Evolutionary conservation across 2,329 filamentous ascomycete species (phyloP).

Genomic region (Venturia pyrina): DNA sequence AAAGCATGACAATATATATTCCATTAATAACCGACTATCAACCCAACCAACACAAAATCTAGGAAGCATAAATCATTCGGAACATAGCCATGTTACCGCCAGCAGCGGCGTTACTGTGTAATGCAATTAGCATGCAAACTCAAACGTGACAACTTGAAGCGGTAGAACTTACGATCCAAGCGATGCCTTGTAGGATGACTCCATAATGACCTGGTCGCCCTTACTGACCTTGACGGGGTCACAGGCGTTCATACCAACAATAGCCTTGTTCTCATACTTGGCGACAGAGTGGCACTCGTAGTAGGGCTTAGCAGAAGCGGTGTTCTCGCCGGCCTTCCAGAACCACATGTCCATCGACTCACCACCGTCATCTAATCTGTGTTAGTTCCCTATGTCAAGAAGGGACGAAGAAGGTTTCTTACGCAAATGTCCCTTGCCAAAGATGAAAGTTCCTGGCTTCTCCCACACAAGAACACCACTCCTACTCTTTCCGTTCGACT

Average conservation of each 20-base stretch:
- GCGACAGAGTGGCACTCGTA: not conserved
- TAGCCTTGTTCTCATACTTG: not conserved
- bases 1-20: not conserved
- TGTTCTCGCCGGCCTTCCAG: not conserved
- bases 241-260: not conserved
- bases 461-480: not conserved
- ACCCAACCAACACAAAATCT: not conserved
- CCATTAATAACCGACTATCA: not conserved
- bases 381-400: too few relatives aligned
- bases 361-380: not conserved
- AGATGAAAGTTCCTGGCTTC: too few relatives aligned
- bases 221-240: not conserved
- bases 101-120: not conserved
- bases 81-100: not conserved
- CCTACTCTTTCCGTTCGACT: not conserved
- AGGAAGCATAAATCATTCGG: conserved; percentile 2
- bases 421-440: conserved; percentile 7
- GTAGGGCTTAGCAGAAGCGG: not conserved
- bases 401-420: not conserved
- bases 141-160: too few relatives aligned
- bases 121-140: not conserved
- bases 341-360: not conserved
- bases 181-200: not conserved
- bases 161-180: not conserved
- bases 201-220: conserved; percentile 1